Evolutionary conservation across 2,329 filamentous ascomycete genomes (phyloP).

Genomic region (Biscogniauxia marginata): DNA sequence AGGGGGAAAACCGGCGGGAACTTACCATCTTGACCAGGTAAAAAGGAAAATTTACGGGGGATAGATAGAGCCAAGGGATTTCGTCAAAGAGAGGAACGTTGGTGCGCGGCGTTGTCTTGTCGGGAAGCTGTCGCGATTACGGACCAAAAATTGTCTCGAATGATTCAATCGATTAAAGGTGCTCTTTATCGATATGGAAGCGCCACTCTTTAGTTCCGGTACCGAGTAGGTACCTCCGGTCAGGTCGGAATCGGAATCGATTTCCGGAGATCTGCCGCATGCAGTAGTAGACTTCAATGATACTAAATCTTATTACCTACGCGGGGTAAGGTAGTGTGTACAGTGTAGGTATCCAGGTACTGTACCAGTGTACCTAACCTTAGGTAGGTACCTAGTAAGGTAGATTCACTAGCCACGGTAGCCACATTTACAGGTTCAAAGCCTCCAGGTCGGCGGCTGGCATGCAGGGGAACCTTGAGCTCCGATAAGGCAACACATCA

Average conservation of each 20-base stretch:
- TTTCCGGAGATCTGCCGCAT: background rate
- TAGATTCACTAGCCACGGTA: too few species aligned
- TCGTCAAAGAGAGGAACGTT: background rate
- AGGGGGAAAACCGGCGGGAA: background rate
- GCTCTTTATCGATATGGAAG: background rate
- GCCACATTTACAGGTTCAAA: too few species aligned
- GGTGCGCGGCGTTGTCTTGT: conserved; percentile 4
- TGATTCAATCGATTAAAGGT: conserved; percentile 6
- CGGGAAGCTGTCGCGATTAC: conserved; percentile 22
- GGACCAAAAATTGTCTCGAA: conserved; percentile 19
- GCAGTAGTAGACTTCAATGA: background rate
- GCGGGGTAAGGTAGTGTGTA: too few species aligned
- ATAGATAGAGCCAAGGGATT: background rate
- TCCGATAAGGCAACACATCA: too few species aligned
- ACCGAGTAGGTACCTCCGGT: background rate
- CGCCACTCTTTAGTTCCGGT: background rate
- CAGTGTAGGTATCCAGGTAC: too few species aligned
- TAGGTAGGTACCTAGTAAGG: too few species aligned
- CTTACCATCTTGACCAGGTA: conserved; percentile 12
- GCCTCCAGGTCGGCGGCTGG: too few species aligned
- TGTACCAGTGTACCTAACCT: too few species aligned
- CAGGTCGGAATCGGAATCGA: background rate
- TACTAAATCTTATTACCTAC: too few species aligned
- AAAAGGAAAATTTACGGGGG: too few species aligned
- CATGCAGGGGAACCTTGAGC: too few species aligned